Percentiles rank a stretch among this genome's conserved stretches.
Conservation (phyloP, 2,329 filamentous ascomycete genomes). For the Acephala macrosclerotiorum region DNA sequence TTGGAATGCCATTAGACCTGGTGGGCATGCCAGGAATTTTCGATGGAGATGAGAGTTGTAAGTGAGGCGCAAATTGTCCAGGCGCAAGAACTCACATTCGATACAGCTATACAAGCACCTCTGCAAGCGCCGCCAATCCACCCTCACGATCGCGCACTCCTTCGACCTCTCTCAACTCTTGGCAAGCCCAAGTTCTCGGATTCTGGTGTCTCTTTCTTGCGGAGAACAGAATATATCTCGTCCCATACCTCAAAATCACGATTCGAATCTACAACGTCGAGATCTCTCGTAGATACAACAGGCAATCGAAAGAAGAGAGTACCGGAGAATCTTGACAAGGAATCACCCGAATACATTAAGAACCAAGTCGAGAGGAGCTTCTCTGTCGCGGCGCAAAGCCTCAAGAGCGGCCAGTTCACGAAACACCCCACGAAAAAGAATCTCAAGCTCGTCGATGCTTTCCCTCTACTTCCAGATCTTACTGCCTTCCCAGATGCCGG, state of each 20-base stretch:
- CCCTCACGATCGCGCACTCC: conserved; percentile 82
- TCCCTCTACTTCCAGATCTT: conserved; percentile 69
- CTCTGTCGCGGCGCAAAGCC: conserved; percentile 58
- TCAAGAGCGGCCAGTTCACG: conserved; percentile 61
- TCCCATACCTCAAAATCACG: conserved; percentile 58
- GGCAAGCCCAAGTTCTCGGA: conserved; percentile 83
- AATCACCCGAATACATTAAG: conserved; percentile 71
- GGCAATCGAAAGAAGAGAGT: conserved; percentile 48
- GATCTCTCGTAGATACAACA: conserved; percentile 53
- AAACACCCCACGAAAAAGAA: conserved; percentile 64
- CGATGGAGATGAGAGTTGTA: conserved; percentile 93
- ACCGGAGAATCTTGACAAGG: conserved; percentile 60
- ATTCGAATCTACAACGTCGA: conserved; percentile 60
- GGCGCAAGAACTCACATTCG: conserved; percentile 34
- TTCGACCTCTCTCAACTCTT: conserved; percentile 83
- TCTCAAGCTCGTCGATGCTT: conserved; percentile 65
- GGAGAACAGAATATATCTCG: conserved; percentile 94
- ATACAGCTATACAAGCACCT: conserved; percentile 80
- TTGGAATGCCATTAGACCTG: conserved; percentile 96
- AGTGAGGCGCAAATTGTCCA: conserved; percentile 44
- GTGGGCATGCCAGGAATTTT: conserved; percentile 95
- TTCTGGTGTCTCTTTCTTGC: conserved; percentile 88
- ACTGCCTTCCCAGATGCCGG: conserved; percentile 75
- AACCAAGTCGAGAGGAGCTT: conserved; percentile 72
- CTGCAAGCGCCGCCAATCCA: conserved; percentile 76